A percentile compares a stretch with the other conserved stretches of the same genome.
Evolutionary conservation across 495 filamentous ascomycete species (phyloP).

Genomic region (Aspergillus incahuasiensis): DNA sequence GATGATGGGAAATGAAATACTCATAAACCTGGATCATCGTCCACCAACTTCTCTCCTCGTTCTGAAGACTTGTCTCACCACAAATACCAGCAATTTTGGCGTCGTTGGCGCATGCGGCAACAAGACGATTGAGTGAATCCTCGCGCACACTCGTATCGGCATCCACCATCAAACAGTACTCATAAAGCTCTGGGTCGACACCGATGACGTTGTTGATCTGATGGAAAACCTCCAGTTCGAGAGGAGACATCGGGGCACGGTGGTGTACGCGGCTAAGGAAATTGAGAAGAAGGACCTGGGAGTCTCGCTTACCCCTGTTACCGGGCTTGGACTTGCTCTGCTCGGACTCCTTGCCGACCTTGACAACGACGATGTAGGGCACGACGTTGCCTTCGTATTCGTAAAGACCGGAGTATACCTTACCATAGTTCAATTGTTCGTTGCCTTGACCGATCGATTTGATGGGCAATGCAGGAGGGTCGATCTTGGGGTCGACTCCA

Average conservation of each 20-base stretch:
- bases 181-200: slow-evolving; percentile 94
- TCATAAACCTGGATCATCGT: slow-evolving; percentile 99
- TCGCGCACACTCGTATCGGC: slow-evolving; percentile 94
- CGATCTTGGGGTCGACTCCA: slow-evolving; percentile 93
- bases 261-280: slow-evolving; percentile 98
- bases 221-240: slow-evolving; percentile 97
- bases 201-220: slow-evolving; percentile 99
- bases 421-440: slow-evolving; percentile 95
- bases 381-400: slow-evolving; percentile 97
- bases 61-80: slow-evolving; percentile 93
- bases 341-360: slow-evolving; percentile 95
- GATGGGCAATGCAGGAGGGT: slow-evolving; percentile 90
- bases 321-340: slow-evolving; percentile 88
- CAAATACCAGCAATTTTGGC: slow-evolving; percentile 96
- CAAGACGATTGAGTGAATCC: slow-evolving; percentile 87
- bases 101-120: slow-evolving; percentile 89
- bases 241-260: slow-evolving; percentile 84
- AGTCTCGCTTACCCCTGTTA: slow-evolving; percentile 97
- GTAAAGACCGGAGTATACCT: slow-evolving; percentile 97
- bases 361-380: slow-evolving; percentile 92
- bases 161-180: slow-evolving; percentile 96
- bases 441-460: slow-evolving; percentile 84
- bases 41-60: slow-evolving; percentile 92
- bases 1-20: slow-evolving; percentile 94
- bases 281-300: slow-evolving; percentile 75